These are phyloP conservation scores for Blastomyces emzantsi DNA, from an alignment of 2,329 filamentous ascomycete genomes.

Conservation along the genomic window DNA sequence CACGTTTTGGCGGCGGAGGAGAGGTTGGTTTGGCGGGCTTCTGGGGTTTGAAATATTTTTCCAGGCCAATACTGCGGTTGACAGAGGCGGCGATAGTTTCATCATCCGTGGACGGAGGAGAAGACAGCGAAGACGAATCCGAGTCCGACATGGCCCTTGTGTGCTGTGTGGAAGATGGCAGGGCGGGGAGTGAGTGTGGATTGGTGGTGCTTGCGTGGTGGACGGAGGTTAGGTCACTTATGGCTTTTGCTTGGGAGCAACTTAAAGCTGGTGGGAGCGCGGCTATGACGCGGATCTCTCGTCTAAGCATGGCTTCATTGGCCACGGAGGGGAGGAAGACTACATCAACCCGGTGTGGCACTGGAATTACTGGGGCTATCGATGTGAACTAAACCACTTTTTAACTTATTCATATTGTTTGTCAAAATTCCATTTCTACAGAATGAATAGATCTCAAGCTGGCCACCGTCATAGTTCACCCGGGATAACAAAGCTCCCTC, in stretches of 20 bases:
- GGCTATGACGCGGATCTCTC: constrained; percentile 24
- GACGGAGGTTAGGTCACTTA: neutral
- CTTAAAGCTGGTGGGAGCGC: constrained; percentile 17
- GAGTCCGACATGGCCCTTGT: constrained; percentile 38
- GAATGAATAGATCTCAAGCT: neutral
- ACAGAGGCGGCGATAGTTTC: constrained; percentile 38
- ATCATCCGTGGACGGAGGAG: constrained; percentile 51
- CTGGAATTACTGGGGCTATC: constrained; percentile 2
- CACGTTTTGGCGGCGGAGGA: constrained; percentile 65
- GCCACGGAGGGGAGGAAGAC: neutral
- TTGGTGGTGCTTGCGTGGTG: neutral
- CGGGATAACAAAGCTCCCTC: neutral
- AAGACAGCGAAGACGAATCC: constrained; percentile 52
- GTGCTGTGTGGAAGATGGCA: constrained; percentile 28
- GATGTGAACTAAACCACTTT: constrained; percentile 4
- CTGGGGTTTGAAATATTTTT: constrained; percentile 40
- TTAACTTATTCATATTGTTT: neutral
- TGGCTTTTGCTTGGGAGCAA: constrained; percentile 10
- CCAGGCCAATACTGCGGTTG: constrained; percentile 35
- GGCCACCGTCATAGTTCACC: neutral
- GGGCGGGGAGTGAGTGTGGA: constrained; percentile 18
- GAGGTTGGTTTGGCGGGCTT: constrained; percentile 48
- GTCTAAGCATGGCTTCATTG: constrained; percentile 12
- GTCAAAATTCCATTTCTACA: neutral
- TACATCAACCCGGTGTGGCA: constrained; percentile 1